These are phyloP conservation scores for Schizothecium vesticola DNA, from an alignment of 495 filamentous ascomycete genomes.

Conservation along the genomic window DNA sequence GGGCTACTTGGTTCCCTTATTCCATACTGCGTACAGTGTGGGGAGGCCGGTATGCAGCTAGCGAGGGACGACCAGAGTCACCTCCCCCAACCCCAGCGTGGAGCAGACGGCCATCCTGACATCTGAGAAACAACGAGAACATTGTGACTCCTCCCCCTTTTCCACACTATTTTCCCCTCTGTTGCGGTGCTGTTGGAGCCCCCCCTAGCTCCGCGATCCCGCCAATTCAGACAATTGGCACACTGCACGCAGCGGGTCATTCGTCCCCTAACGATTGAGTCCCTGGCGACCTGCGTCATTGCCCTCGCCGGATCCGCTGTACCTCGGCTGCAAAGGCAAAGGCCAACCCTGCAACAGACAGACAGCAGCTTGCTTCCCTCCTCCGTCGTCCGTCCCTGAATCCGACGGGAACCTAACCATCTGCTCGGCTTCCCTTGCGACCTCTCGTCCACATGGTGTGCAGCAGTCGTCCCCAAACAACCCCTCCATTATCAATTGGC, in stretches of 20 bases:
- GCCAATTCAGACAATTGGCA: not conserved
- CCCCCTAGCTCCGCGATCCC: not conserved
- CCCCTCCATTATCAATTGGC: constrained; percentile 31
- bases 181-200: not conserved
- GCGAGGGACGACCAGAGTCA: not conserved
- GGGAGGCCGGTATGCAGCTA: not conserved
- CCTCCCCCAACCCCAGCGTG: not conserved
- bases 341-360: constrained; percentile 1
- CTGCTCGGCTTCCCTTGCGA: not conserved
- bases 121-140: not conserved
- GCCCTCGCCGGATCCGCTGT: not conserved
- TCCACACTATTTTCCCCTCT: not conserved
- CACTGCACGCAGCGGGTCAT: not conserved
- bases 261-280: not conserved
- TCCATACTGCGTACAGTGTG: not conserved
- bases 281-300: constrained; percentile 5
- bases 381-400: not conserved
- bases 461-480: constrained; percentile 22
- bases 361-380: not conserved
- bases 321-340: constrained; percentile 2
- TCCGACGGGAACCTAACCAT: not conserved
- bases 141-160: not conserved
- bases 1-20: not conserved
- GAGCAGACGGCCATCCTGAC: not conserved
- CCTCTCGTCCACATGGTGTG: constrained; percentile 21